Evolutionary conservation across 2,329 filamentous ascomycete species (phyloP).

Genomic region (Xylaria sp.): DNA sequence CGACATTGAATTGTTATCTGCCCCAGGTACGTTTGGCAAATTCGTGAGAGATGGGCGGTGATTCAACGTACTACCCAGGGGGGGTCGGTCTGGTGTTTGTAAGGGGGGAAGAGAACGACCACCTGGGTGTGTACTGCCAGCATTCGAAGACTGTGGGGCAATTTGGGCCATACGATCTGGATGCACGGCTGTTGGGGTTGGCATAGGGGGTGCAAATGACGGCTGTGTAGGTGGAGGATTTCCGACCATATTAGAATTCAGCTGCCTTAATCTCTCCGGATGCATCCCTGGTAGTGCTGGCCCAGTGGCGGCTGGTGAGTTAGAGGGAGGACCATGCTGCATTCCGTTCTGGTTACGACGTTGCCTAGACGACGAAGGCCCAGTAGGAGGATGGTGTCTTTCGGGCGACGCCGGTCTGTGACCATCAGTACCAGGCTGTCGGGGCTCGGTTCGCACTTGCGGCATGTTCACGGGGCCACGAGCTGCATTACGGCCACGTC

Average conservation of each 20-base stretch:
- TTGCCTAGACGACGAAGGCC: constrained; percentile 61
- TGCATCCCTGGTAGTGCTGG: constrained; percentile 44
- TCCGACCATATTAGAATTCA: constrained; percentile 37
- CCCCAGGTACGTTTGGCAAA: constrained; percentile 36
- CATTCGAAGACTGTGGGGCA: constrained; percentile 37
- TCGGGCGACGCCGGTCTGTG: constrained; percentile 59
- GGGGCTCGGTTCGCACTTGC: constrained; percentile 55
- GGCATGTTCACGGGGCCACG: constrained; percentile 53
- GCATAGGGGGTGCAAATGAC: constrained; percentile 39
- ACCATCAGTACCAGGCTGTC: constrained; percentile 54
- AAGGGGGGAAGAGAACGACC: constrained; percentile 46
- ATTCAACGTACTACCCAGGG: constrained; percentile 38
- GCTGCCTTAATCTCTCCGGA: constrained; percentile 47
- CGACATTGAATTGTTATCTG: constrained; percentile 46
- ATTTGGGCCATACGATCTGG: constrained; percentile 58
- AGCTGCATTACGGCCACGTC: constrained; percentile 57
- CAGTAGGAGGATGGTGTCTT: constrained; percentile 61
- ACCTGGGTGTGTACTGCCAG: constrained; percentile 42
- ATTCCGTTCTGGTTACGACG: constrained; percentile 53
- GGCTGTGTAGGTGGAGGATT: constrained; percentile 39
- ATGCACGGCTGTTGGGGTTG: constrained; percentile 48
- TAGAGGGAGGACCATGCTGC: constrained; percentile 43
- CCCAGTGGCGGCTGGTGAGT: constrained; percentile 38
- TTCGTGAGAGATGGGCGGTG: constrained; percentile 44
- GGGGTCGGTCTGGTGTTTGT: constrained; percentile 49